These are phyloP conservation scores for Obelidium mucronatum DNA, from an alignment of 192 early-diverging fungal species.

Conservation along the genomic window DNA sequence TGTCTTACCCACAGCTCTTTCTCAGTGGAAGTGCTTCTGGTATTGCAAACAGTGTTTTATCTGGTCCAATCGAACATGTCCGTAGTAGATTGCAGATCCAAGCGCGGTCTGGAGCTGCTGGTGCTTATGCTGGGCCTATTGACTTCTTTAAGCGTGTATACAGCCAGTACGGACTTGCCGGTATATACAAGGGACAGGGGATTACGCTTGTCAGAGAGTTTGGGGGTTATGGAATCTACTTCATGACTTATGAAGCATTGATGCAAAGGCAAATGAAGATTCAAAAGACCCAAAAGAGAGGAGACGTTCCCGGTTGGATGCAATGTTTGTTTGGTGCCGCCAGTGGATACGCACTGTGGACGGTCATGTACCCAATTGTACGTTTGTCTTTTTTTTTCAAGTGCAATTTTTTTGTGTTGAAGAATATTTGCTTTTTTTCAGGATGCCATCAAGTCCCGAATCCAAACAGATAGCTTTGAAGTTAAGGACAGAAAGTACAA, in stretches of 20 bases:
- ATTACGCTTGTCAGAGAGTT: constrained; percentile 90
- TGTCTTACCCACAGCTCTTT: constrained; percentile 85
- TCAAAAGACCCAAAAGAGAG: constrained; percentile 62
- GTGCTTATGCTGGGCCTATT: constrained; percentile 67
- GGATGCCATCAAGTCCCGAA: constrained; percentile 93
- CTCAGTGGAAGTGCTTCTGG: constrained; percentile 85
- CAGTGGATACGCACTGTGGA: constrained; percentile 85
- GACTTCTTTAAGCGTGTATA: constrained; percentile 88
- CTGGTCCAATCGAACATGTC: constrained; percentile 94
- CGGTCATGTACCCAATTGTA: constrained; percentile 85
- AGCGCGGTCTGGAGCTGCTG: constrained; percentile 57
- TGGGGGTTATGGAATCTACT: constrained; percentile 94
- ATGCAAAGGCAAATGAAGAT: constrained; percentile 75
- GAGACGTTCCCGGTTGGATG: constrained; percentile 77
- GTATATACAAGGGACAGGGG: constrained; percentile 90
- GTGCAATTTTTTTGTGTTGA: constrained; percentile 1
- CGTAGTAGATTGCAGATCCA: constrained; percentile 95
- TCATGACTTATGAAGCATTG: constrained; percentile 89
- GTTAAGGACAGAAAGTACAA: constrained; percentile 69
- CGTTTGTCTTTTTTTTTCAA: constrained; percentile 19
- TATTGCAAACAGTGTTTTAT: constrained; percentile 87
- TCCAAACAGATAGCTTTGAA: constrained; percentile 91
- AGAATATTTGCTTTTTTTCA: constrained; percentile 15
- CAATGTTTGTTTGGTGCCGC: constrained; percentile 83
- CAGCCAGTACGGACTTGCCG: constrained; percentile 72